phyloP scores from a whole-genome alignment of 2,329 filamentous ascomycete species.

The Neoscytalidium dimidiatum region DNA sequence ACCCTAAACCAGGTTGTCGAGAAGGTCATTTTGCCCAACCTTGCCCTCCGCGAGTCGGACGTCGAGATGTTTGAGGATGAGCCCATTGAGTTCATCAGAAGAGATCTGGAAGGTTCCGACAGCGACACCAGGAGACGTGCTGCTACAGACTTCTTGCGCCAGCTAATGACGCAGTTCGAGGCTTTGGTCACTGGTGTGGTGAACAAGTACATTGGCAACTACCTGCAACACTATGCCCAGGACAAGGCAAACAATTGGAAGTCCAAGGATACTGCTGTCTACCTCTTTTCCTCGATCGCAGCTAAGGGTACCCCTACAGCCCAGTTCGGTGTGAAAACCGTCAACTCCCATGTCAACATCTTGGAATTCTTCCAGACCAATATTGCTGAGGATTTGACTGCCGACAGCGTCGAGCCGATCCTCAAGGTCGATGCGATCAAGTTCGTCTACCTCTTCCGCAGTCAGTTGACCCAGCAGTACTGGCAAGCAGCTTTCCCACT shows the following conservation, averaged over 20 bases:
- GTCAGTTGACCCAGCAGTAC: conserved; percentile 86
- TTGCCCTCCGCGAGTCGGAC: conserved; percentile 88
- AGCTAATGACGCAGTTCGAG: conserved; percentile 88
- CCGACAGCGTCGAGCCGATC: conserved; percentile 74
- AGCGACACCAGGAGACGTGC: conserved; percentile 89
- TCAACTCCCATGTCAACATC: conserved; percentile 79
- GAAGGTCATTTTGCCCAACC: conserved; percentile 92
- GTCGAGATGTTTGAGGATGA: conserved; percentile 97
- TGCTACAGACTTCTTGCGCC: conserved; percentile 89
- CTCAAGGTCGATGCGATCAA: conserved; percentile 98
- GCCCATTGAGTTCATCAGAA: conserved; percentile 95
- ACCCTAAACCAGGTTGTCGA: conserved; percentile 86
- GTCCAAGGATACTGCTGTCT: conserved; percentile 96
- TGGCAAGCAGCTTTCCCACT: conserved; percentile 90
- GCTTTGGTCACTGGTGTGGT: conserved; percentile 83
- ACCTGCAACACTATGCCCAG: conserved; percentile 73
- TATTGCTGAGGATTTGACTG: conserved; percentile 83
- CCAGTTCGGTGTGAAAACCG: conserved; percentile 84
- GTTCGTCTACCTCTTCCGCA: conserved; percentile 95
- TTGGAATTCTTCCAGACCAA: conserved; percentile 94
- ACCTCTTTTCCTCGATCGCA: conserved; percentile 91
- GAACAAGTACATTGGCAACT: conserved; percentile 81
- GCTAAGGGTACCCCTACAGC: conserved; percentile 87
- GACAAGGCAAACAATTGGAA: conserved; percentile 78
- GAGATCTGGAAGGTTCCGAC: conserved; percentile 94